phyloP scores from a whole-genome alignment of 768 basidiomycete species.

The Lactifluus pinguis region DNA sequence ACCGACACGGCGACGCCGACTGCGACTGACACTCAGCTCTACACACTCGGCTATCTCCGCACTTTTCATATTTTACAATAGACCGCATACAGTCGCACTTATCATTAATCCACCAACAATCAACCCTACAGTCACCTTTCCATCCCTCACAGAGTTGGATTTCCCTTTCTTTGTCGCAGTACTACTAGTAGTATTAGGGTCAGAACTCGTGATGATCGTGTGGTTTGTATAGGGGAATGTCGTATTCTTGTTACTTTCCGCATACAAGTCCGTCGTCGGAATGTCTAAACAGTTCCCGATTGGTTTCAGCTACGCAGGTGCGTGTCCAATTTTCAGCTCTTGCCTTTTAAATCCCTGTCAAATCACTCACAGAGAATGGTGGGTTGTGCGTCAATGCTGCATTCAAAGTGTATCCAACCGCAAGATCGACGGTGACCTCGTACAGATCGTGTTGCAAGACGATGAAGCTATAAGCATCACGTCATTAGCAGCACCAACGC shows the following conservation, averaged over 20 bases:
- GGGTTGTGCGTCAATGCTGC: conserved; percentile 61
- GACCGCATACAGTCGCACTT: too few species aligned
- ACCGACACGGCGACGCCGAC: too few species aligned
- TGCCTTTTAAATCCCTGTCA: not conserved
- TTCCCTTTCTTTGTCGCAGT: not conserved
- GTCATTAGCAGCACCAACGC: conserved; percentile 16
- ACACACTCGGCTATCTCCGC: conserved; percentile 10
- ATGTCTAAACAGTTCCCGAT: conserved; percentile 71
- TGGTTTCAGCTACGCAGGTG: conserved; percentile 43
- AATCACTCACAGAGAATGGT: conserved; percentile 45
- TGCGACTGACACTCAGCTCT: too few species aligned
- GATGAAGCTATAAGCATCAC: conserved; percentile 50
- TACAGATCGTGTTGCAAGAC: conserved; percentile 86
- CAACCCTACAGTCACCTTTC: not conserved
- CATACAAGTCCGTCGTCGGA: conserved; percentile 61
- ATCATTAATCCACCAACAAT: not conserved
- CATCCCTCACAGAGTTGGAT: not conserved
- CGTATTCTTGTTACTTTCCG: conserved; percentile 69
- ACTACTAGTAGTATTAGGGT: not conserved
- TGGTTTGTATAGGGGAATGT: conserved; percentile 49
- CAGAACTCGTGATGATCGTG: conserved; percentile 14
- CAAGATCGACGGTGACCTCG: conserved; percentile 80
- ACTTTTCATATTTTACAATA: too few species aligned
- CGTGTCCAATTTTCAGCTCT: not conserved
- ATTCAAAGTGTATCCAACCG: conserved; percentile 77